These are phyloP conservation scores for Naganishia vaughanmartiniae DNA, from an alignment of 768 basidiomycete species.

Conservation along the genomic window DNA sequence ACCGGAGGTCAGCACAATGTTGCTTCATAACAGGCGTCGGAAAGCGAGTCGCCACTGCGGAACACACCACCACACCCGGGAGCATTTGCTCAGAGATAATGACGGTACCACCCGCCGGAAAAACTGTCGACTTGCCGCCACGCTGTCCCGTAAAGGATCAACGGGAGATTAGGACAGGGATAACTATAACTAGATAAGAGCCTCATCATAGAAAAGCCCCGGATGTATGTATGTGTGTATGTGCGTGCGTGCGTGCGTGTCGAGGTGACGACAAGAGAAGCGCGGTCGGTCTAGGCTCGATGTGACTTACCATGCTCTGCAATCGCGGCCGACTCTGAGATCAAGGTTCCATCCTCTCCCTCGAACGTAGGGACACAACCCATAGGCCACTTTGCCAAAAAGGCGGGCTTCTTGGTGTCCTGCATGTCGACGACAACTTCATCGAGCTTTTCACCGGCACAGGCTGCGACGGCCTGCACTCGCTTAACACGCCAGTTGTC, in stretches of 20 bases:
- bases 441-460: slow-evolving; percentile 66
- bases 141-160: slow-evolving; percentile 7
- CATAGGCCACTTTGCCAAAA: slow-evolving; percentile 60
- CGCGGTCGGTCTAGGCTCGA: too few relatives aligned
- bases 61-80: not conserved
- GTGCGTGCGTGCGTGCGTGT: too few relatives aligned
- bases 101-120: slow-evolving; percentile 53
- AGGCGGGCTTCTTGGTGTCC: slow-evolving; percentile 44
- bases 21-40: not conserved
- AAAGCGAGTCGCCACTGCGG: slow-evolving; percentile 21
- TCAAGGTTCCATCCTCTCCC: slow-evolving; percentile 68
- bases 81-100: slow-evolving; percentile 44
- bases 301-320: slow-evolving; percentile 82
- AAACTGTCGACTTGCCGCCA: slow-evolving; percentile 58
- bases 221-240: too few relatives aligned
- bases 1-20: slow-evolving; percentile 2
- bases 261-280: too few relatives aligned
- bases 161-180: slow-evolving; percentile 65
- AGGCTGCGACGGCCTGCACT: slow-evolving; percentile 62
- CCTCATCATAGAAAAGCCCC: slow-evolving; percentile 54
- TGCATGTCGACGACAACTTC: slow-evolving; percentile 64
- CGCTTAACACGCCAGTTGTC: slow-evolving; percentile 49
- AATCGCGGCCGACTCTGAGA: slow-evolving; percentile 76
- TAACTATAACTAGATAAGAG: slow-evolving; percentile 59
- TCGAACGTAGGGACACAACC: slow-evolving; percentile 71